Conservation (phyloP, 768 basidiomycete genomes). For the Coprinellus micaceus region DNA sequence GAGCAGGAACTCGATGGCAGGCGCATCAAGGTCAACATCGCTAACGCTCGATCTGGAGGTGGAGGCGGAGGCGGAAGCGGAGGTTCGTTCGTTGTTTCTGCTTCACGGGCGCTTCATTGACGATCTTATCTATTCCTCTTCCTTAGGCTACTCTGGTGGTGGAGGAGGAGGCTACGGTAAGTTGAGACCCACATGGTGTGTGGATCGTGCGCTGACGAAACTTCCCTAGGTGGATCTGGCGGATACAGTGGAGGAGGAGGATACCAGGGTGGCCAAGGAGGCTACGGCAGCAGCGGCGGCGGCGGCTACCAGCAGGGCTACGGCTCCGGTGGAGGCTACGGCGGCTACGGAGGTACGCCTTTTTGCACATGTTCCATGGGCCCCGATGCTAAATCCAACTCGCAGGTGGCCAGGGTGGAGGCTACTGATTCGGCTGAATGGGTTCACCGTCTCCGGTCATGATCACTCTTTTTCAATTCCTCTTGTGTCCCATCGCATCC, state of each 20-base stretch:
- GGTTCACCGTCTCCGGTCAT: constrained; percentile 12
- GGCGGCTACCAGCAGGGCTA: constrained; percentile 8
- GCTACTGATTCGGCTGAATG: constrained; percentile 8
- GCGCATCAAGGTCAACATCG: constrained; percentile 83
- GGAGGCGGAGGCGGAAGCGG: constrained; percentile 32
- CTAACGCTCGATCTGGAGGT: constrained; percentile 58
- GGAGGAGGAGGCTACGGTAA: constrained; percentile 19
- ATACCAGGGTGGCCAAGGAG: constrained; percentile 16
- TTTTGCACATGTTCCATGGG: too few relatives aligned
- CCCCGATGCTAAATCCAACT: too few relatives aligned
- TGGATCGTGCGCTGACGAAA: too few relatives aligned
- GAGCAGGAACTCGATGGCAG: constrained; percentile 94
- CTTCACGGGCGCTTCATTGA: constrained; percentile 5
- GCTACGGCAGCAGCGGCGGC: constrained; percentile 20
- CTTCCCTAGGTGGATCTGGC: too few relatives aligned
- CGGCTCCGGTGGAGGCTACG: constrained; percentile 15
- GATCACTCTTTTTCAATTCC: not conserved
- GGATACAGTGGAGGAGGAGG: constrained; percentile 26
- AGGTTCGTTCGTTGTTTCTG: constrained; percentile 7
- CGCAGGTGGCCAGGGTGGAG: constrained; percentile 13
- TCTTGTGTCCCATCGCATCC: not conserved
- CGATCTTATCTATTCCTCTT: not conserved
- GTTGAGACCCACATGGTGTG: too few relatives aligned
- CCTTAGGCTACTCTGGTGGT: constrained; percentile 22
- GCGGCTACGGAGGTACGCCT: constrained; percentile 14